These are phyloP conservation scores for Fusarium sp. DNA, from an alignment of 2,329 filamentous ascomycete genomes.

Conservation along the genomic window DNA sequence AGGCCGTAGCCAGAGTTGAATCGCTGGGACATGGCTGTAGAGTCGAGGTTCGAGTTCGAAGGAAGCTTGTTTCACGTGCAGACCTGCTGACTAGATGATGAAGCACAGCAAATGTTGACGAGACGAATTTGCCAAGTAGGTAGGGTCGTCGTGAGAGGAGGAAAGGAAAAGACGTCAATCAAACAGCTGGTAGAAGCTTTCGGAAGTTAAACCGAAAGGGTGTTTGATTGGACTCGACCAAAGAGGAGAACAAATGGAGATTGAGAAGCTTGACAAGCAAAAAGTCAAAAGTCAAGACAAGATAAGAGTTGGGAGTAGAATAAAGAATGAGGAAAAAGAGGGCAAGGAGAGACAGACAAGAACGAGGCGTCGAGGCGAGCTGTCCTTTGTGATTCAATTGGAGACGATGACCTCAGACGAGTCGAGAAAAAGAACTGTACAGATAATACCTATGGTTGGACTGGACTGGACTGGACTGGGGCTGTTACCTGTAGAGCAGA, in stretches of 20 bases:
- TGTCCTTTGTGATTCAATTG: slow-evolving; percentile 47
- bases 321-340: slow-evolving; percentile 27
- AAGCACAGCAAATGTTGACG: slow-evolving; percentile 18
- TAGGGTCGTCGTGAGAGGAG: slow-evolving; percentile 10
- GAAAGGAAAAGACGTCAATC: neutral
- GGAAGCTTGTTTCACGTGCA: slow-evolving; percentile 39
- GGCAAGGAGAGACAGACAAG: slow-evolving; percentile 39
- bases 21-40: slow-evolving; percentile 58
- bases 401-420: slow-evolving; percentile 49
- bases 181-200: slow-evolving; percentile 27
- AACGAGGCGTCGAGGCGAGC: slow-evolving; percentile 37
- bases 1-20: slow-evolving; percentile 86
- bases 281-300: slow-evolving; percentile 12
- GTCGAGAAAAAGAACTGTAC: slow-evolving; percentile 15
- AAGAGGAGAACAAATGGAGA: slow-evolving; percentile 19
- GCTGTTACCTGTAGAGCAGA: neutral
- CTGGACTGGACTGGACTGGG: neutral
- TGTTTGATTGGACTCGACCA: slow-evolving; percentile 22
- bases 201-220: slow-evolving; percentile 9
- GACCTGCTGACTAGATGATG: slow-evolving; percentile 45
- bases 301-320: slow-evolving; percentile 3
- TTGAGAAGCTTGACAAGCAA: slow-evolving; percentile 30
- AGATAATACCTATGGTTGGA: neutral
- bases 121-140: neutral
- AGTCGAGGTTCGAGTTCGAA: slow-evolving; percentile 10